Conservation (phyloP, 1,284 basidiomycete genomes). For the Ceratorhiza oryzae-sativae region DNA sequence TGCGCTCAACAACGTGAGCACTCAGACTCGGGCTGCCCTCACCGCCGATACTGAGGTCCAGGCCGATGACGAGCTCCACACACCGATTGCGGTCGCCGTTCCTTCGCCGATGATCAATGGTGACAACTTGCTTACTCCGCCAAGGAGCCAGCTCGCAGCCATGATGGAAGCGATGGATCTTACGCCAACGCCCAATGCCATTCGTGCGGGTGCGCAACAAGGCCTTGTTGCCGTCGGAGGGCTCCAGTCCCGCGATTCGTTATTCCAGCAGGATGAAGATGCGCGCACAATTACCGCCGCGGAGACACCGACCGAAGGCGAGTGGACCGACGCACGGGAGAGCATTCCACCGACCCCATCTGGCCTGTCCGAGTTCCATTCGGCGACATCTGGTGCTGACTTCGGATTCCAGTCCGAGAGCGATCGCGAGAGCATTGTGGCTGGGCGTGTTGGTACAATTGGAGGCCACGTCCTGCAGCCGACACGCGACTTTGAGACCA, state of each 20-base stretch:
- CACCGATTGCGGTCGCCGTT: conserved; percentile 10
- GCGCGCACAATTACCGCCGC: conserved; percentile 62
- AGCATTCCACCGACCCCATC: conserved; percentile 56
- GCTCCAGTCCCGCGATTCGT: conserved; percentile 15
- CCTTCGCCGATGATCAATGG: conserved; percentile 8
- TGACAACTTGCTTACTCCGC: conserved; percentile 16
- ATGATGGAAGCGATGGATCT: conserved; percentile 4
- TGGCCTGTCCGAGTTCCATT: conserved; percentile 50
- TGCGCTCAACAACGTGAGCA: conserved; percentile 1
- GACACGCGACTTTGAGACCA: conserved; percentile 34
- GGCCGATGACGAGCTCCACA: conserved; percentile 23
- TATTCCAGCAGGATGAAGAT: conserved; percentile 30
- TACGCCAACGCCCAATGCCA: conserved; percentile 40
- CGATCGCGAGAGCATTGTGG: conserved; percentile 69
- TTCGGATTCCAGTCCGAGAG: conserved; percentile 52
- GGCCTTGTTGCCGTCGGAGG: conserved; percentile 43
- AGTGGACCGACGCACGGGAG: conserved; percentile 83
- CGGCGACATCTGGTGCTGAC: conserved; percentile 45
- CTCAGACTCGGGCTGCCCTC: conserved; percentile 21
- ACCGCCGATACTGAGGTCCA: conserved; percentile 33
- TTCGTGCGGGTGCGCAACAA: conserved; percentile 44
- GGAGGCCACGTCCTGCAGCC: not conserved
- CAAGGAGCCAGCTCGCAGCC: not conserved
- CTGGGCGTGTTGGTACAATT: conserved; percentile 45
- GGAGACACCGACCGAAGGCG: conserved; percentile 71